These are phyloP conservation scores for Colletotrichum filicis DNA, from an alignment of 2,329 filamentous ascomycete genomes.

Conservation along the genomic window DNA sequence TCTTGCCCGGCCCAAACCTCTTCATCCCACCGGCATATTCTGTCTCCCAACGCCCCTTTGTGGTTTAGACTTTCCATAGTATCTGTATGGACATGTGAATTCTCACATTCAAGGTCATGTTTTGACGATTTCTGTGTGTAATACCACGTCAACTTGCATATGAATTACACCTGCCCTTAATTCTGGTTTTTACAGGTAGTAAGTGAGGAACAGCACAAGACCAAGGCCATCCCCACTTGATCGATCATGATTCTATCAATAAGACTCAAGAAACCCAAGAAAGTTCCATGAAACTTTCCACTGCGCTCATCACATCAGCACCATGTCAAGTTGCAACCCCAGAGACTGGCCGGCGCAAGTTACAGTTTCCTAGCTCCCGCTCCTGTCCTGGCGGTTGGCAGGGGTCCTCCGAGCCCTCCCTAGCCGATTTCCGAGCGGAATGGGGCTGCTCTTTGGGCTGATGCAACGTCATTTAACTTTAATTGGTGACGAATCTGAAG, in stretches of 20 bases:
- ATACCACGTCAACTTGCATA: too few species aligned
- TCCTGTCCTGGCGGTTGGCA: not conserved
- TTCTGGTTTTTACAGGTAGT: not conserved
- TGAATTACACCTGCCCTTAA: not conserved
- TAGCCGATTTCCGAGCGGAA: not conserved
- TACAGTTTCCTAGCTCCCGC: not conserved
- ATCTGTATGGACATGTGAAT: too few species aligned
- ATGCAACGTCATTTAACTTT: constrained; percentile 25
- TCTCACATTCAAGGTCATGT: too few species aligned
- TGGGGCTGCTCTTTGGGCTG: not conserved
- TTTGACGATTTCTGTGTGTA: too few species aligned
- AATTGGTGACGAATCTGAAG: not conserved
- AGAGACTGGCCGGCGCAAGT: not conserved
- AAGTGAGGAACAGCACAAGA: not conserved
- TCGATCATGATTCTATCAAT: not conserved
- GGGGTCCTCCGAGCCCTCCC: constrained; percentile 3
- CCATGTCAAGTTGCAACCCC: not conserved
- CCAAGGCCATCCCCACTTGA: not conserved
- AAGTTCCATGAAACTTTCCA: not conserved
- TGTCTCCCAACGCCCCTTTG: too few species aligned
- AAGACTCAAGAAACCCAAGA: not conserved
- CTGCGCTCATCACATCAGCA: too few species aligned
- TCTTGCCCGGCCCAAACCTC: too few species aligned
- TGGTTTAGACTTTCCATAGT: too few species aligned
- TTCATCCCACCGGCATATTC: too few species aligned